Conservation (phyloP, 768 basidiomycete species). For the Podaxis pistillaris region DNA sequence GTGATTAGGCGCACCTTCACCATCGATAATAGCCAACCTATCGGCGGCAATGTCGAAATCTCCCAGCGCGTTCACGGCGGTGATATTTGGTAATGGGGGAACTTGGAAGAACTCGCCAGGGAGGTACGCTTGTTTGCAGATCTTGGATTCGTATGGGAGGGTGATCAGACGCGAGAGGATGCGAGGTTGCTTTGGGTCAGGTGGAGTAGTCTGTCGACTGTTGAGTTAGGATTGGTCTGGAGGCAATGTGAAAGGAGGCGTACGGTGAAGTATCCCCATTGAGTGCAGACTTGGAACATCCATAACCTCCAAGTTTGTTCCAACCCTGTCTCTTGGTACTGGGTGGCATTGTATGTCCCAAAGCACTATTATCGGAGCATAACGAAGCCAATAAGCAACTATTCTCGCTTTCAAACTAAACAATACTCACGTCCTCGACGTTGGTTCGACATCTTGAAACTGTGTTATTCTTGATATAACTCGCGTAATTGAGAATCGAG, state of each 20-base stretch:
- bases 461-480: constrained; percentile 59
- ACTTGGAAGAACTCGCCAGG: constrained; percentile 75
- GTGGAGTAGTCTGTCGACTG: constrained; percentile 64
- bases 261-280: constrained; percentile 94
- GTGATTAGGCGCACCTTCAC: constrained; percentile 52
- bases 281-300: constrained; percentile 89
- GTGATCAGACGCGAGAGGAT: constrained; percentile 81
- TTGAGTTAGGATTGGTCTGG: background rate
- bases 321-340: constrained; percentile 60
- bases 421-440: constrained; percentile 32
- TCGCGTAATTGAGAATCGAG: constrained; percentile 69
- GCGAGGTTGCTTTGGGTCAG: constrained; percentile 62
- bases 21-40: constrained; percentile 84
- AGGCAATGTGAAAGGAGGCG: constrained; percentile 18
- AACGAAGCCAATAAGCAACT: background rate
- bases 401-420: background rate
- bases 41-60: constrained; percentile 81
- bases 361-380: constrained; percentile 60
- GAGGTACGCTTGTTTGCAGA: constrained; percentile 52
- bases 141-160: constrained; percentile 35
- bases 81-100: constrained; percentile 74
- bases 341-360: constrained; percentile 70
- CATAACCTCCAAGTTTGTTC: constrained; percentile 83
- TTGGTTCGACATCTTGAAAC: constrained; percentile 15
- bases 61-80: constrained; percentile 80